Evolutionary conservation across 2,329 filamentous ascomycete species (phyloP), one percentile per base, ranked within the genome.

Genomic region (Talaromyces albobiverticillius): DNA sequence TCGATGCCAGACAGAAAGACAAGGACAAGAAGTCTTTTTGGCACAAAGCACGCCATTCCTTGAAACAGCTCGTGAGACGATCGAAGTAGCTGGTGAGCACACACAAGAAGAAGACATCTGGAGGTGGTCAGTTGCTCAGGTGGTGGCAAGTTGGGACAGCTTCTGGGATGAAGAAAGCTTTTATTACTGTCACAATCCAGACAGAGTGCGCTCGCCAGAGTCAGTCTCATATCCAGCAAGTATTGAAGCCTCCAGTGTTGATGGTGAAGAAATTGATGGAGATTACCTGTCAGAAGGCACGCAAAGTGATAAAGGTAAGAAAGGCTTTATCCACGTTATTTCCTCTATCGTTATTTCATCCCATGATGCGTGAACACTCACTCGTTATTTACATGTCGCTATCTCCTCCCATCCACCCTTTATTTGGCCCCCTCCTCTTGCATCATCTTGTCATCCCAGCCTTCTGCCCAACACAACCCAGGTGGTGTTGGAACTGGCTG

Each of bases 121-220:
- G 10, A 6, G 25, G 23, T 29, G 14, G 16, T 11, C 25, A 26
- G 51, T 47, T 22, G 43, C 23, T 23, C 51, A 53, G 26, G 42
- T 47, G 18, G 43, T 34, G n/a, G 42, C 45, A 3, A 49, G 31
- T 10, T 46, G 46, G 46, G 42, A 51, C 16, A 36, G 41, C n/a
- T 26, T 55, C 31, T 55, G 46, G 53, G 47, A 51, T 32, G 41
- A 46, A 8, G 46, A 55, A 14, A 46, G 38, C 25, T 50, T 49
- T 18, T 54, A 2, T 16, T 49, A 38, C 32, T 45, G 38, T 18
- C 40, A 18, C n/a, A 49, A 31, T 29, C 50, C 50, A 36, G 41
- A 40, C 1, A 52, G 20, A 22, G 41, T 46, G 22, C 23, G 31
- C 26, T 52, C 50, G 8, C 8, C 46, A 41, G 50, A 52, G 8